Evolutionary conservation across 306 rosid species (phyloP), one percentile per base, ranked within the genome.

Genomic region (Biancaea sappan): DNA sequence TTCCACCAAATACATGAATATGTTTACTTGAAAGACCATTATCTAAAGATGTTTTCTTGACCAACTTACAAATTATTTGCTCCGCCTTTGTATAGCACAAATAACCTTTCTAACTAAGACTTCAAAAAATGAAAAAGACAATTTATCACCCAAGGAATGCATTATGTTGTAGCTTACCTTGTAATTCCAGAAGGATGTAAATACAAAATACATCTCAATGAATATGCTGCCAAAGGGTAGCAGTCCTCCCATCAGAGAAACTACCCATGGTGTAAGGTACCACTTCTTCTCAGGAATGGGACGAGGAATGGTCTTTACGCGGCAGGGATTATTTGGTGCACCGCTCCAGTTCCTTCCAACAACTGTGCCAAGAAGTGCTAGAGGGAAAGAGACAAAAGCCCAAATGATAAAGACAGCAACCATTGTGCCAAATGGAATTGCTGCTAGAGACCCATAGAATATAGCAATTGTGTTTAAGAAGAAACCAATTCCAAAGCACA

Each of bases 241-340:
- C 83, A 95, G 80, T 77, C 99, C 99, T 79, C 99, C 99, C 99
- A 95, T 95, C 87, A 95, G 71, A 70, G 99, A 95, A 70, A 95
- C 96, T 31, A 95, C 96, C 15, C 92, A 90, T 48, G 99, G 99
- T 25, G 97, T 95, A 86, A 95, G 90, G 83, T 95, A 95, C 99
- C 99, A 95, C 84, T 95, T 95, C 87, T 95, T 95, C 91, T 95
- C 99, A 66, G 98, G 99, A 81, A 95, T 90, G 40, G 98, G 99
- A 56, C 99, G 99, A 52, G 99, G 99, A 87, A 95, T 95, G 69
- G 98, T 95, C 83, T 95, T 95, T 63, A 95, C 98, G 38, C 98
- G 98, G 53, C 99, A 95, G 38, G 99, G 99, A 82, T 95, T 95
- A 79, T 92, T 95, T 29, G 95, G 97, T 78, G 95, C 90, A 77